These are phyloP conservation scores for Arabis hirsuta DNA, from an alignment of 345 rosid genomes.

Conservation along the genomic window DNA sequence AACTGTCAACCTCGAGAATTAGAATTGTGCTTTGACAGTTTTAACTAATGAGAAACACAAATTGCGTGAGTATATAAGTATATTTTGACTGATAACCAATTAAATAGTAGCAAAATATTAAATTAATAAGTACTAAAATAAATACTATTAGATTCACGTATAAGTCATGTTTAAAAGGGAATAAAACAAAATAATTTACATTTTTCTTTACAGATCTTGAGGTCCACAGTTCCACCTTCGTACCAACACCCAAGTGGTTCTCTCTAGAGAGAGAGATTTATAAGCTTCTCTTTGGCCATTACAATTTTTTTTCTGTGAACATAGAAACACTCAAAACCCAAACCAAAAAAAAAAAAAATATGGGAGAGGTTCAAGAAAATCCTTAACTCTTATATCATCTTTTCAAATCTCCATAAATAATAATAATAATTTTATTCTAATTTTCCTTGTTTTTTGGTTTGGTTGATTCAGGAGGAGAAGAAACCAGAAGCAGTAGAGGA, in stretches of 20 bases:
- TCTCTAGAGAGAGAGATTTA: slow-evolving; percentile 37
- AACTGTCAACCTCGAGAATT: slow-evolving; percentile 34
- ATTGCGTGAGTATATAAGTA: slow-evolving; percentile 30
- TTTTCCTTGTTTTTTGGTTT: background rate
- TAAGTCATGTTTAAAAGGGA: slow-evolving; percentile 39
- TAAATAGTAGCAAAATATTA: background rate
- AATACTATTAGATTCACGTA: slow-evolving; percentile 34
- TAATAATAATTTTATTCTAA: background rate
- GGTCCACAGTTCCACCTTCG: slow-evolving; percentile 46
- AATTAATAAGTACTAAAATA: slow-evolving; percentile 7
- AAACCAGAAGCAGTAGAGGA: slow-evolving; percentile 43
- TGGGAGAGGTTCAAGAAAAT: slow-evolving; percentile 51
- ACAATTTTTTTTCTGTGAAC: slow-evolving; percentile 24
- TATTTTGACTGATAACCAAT: slow-evolving; percentile 31
- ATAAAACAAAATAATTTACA: slow-evolving; percentile 37
- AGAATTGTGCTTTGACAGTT: slow-evolving; percentile 27
- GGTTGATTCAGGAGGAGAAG: slow-evolving; percentile 40
- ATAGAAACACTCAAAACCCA: slow-evolving; percentile 37
- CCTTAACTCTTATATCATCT: slow-evolving; percentile 37
- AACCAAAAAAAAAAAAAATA: slow-evolving; percentile 8
- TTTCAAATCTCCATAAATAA: slow-evolving; percentile 34
- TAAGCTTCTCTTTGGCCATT: slow-evolving; percentile 40
- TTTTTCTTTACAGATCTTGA: slow-evolving; percentile 44
- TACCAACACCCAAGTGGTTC: slow-evolving; percentile 47
- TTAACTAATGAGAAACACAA: slow-evolving; percentile 25